Conservation (phyloP, 495 filamentous ascomycete species). For the Hypoxylon trugodes region DNA sequence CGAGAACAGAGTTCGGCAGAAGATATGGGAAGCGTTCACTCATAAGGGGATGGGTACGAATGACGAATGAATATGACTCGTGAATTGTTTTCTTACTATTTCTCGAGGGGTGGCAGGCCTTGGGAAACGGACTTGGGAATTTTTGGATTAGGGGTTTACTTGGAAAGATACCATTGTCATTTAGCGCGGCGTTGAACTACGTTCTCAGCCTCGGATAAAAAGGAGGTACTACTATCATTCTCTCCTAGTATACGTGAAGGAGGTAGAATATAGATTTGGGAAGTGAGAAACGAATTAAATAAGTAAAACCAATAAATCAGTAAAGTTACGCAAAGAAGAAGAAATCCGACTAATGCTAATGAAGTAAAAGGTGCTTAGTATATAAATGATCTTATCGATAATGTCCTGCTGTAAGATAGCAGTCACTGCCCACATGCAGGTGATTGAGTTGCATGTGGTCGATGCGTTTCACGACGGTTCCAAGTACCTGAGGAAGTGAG, state of each 20-base stretch:
- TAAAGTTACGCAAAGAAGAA: not conserved
- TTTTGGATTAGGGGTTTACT: slow-evolving; percentile 36
- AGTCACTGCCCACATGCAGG: no score
- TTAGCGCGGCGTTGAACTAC: slow-evolving; percentile 45
- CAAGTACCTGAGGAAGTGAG: no score
- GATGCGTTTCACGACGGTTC: no score
- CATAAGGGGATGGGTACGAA: slow-evolving; percentile 11
- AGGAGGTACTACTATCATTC: slow-evolving; percentile 17
- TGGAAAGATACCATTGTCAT: slow-evolving; percentile 45
- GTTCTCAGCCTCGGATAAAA: slow-evolving; percentile 19
- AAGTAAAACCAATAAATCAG: slow-evolving; percentile 13
- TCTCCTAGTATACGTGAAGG: slow-evolving; percentile 12
- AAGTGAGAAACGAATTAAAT: slow-evolving; percentile 23
- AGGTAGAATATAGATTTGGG: slow-evolving; percentile 14
- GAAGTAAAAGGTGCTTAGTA: no score
- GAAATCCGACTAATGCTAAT: not conserved
- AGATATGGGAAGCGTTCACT: not conserved
- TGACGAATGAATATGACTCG: slow-evolving; percentile 34
- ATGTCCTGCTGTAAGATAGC: no score
- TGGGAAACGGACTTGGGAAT: slow-evolving; percentile 21
- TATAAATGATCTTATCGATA: no score
- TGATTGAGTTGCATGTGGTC: no score
- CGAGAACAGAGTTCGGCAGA: slow-evolving; percentile 2
- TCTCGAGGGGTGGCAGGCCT: slow-evolving; percentile 1
- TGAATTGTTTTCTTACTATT: slow-evolving; percentile 6